Conservation (phyloP, 371 early-diverging fungal species). For the Mucor sp. region DNA sequence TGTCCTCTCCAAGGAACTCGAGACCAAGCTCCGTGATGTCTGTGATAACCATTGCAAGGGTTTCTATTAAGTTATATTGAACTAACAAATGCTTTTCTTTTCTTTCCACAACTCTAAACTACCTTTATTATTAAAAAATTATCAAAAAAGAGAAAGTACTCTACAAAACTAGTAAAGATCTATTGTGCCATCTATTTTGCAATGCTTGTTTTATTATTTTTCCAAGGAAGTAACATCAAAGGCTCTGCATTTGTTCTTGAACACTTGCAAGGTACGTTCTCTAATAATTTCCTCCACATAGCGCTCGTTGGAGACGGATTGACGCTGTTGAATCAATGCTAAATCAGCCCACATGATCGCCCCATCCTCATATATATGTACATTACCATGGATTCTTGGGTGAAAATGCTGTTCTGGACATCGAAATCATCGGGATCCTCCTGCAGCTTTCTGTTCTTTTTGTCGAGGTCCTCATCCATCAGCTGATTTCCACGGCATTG, state of each 20-base stretch:
- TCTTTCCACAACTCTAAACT: not conserved
- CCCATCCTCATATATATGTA: not conserved
- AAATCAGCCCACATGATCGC: not conserved
- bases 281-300: constrained; percentile 76
- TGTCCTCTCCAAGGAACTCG: constrained; percentile 72
- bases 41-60: constrained; percentile 84
- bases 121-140: not conserved
- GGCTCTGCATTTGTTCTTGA: constrained; percentile 67
- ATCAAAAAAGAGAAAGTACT: not conserved
- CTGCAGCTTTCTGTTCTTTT: constrained; percentile 55
- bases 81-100: not conserved
- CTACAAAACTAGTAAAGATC: not conserved
- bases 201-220: constrained; percentile 18
- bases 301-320: constrained; percentile 70
- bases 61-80: constrained; percentile 59
- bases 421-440: constrained; percentile 68
- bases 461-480: constrained; percentile 62
- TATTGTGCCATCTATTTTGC: not conserved
- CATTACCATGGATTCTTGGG: constrained; percentile 65
- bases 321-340: constrained; percentile 53
- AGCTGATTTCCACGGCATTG: constrained; percentile 27
- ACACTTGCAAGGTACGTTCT: constrained; percentile 69
- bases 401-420: constrained; percentile 57
- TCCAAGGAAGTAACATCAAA: constrained; percentile 62
- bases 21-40: constrained; percentile 83